These are phyloP conservation scores for Linderina pennispora DNA, from an alignment of 192 early-diverging fungal species.

Conservation along the genomic window DNA sequence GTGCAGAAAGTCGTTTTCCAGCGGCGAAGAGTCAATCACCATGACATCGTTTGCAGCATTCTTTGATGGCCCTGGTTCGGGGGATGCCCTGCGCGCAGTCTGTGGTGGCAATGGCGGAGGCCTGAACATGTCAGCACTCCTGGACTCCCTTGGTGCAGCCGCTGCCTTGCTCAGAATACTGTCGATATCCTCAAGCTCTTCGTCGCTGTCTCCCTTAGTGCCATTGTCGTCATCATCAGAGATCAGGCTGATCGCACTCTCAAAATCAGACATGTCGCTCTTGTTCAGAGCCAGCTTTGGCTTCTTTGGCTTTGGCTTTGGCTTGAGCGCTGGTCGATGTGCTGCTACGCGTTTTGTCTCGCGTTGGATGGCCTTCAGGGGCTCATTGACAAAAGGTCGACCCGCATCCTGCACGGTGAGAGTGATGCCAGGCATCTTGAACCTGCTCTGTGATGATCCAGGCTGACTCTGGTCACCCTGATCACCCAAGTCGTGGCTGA, in stretches of 20 bases:
- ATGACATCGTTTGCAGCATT: not conserved
- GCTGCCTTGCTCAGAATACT: not conserved
- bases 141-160: not conserved
- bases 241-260: not conserved
- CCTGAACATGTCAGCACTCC: too few species aligned
- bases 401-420: too few species aligned
- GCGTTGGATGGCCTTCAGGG: too few species aligned
- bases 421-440: too few species aligned
- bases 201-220: not conserved
- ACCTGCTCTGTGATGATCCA: too few species aligned
- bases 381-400: too few species aligned
- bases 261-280: not conserved
- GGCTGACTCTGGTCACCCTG: too few species aligned
- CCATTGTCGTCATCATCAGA: not conserved
- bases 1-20: too few species aligned
- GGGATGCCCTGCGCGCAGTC: not conserved
- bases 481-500: slow-evolving; percentile 9
- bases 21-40: not conserved
- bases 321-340: not conserved
- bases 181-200: slow-evolving; percentile 1
- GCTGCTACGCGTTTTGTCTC: too few species aligned
- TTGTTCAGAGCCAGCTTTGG: not conserved
- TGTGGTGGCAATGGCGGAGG: not conserved
- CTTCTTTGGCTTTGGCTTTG: not conserved
- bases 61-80: too few species aligned